Evolutionary conservation across 345 rosid genomes (phyloP).

Genomic region (Corchorus olitorius): DNA sequence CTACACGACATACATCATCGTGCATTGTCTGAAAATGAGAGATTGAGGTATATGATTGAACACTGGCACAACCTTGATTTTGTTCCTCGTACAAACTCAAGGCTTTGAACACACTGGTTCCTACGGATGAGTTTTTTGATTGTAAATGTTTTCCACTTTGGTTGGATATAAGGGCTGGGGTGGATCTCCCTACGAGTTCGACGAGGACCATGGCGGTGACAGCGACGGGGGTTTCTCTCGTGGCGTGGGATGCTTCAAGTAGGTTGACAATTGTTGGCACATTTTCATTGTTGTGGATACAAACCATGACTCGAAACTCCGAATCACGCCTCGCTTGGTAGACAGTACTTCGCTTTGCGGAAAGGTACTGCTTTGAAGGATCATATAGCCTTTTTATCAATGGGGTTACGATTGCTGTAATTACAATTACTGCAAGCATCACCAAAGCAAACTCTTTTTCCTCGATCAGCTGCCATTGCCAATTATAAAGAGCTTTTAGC

Average conservation of each 20-base stretch:
- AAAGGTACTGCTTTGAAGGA: slow-evolving; percentile 30
- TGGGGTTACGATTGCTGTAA: slow-evolving; percentile 29
- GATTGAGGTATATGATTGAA: slow-evolving; percentile 39
- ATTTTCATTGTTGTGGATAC: slow-evolving; percentile 36
- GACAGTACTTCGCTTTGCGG: slow-evolving; percentile 39
- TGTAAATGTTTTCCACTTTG: not conserved
- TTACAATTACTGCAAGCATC: slow-evolving; percentile 19
- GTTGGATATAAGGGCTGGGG: slow-evolving; percentile 35
- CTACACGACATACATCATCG: slow-evolving; percentile 42
- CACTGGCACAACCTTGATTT: slow-evolving; percentile 12
- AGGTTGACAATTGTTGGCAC: slow-evolving; percentile 33
- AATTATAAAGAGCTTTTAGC: not conserved
- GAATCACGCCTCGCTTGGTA: slow-evolving; percentile 24
- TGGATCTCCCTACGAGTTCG: slow-evolving; percentile 39
- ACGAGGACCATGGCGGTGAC: slow-evolving; percentile 38
- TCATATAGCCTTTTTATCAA: slow-evolving; percentile 27
- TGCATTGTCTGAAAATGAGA: slow-evolving; percentile 38
- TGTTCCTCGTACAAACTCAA: slow-evolving; percentile 30
- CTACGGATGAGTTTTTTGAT: slow-evolving; percentile 4
- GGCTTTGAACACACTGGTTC: slow-evolving; percentile 25
- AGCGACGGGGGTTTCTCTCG: slow-evolving; percentile 20
- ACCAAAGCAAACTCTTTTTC: slow-evolving; percentile 23
- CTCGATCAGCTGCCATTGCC: slow-evolving; percentile 24
- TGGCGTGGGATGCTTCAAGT: slow-evolving; percentile 32
- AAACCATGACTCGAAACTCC: slow-evolving; percentile 37